Percentiles rank a stretch among this genome's conserved stretches.
Conservation (phyloP, 352 stramenopile species). For the Phytophthora agathidicida region DNA sequence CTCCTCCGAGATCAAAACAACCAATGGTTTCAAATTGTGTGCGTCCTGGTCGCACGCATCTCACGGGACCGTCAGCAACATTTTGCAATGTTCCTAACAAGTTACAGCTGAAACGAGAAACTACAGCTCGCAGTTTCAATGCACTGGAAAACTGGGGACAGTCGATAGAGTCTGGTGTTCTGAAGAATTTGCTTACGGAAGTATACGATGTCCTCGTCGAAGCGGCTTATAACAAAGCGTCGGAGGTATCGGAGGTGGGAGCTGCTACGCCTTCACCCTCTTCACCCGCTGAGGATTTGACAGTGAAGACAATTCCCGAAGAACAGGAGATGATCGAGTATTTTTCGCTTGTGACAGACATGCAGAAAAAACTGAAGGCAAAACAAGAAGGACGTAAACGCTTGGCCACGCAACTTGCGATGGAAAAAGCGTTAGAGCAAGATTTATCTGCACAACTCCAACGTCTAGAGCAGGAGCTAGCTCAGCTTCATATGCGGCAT, state of each 20-base stretch:
- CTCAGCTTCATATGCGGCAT: conserved; percentile 38
- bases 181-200: conserved; percentile 32
- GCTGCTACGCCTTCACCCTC: not conserved
- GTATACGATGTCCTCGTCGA: conserved; percentile 16
- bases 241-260: not conserved
- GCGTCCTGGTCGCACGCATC: not conserved
- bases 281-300: not conserved
- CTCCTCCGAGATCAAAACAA: conserved; percentile 11
- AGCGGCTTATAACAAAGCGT: conserved; percentile 12
- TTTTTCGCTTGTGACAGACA: conserved; percentile 24
- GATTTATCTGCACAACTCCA: conserved; percentile 41
- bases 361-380: conserved; percentile 26
- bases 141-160: conserved; percentile 33
- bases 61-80: not conserved
- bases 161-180: conserved; percentile 9
- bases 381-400: conserved; percentile 21
- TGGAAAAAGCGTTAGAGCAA: conserved; percentile 52
- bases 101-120: conserved; percentile 10
- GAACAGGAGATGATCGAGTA: conserved; percentile 8
- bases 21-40: not conserved
- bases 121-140: conserved; percentile 44
- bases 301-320: not conserved
- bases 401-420: conserved; percentile 36
- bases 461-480: conserved; percentile 47
- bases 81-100: not conserved